These are phyloP conservation scores for Scytalidium lignicola DNA, from an alignment of 2,329 filamentous ascomycete genomes.

Conservation along the genomic window DNA sequence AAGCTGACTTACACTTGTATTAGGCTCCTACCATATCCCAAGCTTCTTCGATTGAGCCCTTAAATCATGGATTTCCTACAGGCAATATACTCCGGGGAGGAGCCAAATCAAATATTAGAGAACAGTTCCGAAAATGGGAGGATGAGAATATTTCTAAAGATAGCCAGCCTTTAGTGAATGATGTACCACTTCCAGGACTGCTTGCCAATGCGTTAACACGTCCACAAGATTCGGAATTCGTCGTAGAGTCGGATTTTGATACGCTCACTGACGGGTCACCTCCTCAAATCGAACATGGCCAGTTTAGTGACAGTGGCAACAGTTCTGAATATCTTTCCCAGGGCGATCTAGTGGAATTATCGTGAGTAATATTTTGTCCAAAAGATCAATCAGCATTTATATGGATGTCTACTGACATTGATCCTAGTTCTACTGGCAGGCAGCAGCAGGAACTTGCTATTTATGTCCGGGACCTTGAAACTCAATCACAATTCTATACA, in stretches of 20 bases:
- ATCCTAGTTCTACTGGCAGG: slow-evolving; percentile 10
- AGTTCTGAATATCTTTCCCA: slow-evolving; percentile 24
- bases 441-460: slow-evolving; percentile 36
- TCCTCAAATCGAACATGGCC: slow-evolving; percentile 32
- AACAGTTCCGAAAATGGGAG: slow-evolving; percentile 38
- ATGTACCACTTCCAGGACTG: slow-evolving; percentile 2
- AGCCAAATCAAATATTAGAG: slow-evolving; percentile 23
- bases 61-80: not conserved
- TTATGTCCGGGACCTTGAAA: slow-evolving; percentile 37
- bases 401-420: slow-evolving; percentile 5
- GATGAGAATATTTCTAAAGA: slow-evolving; percentile 27
- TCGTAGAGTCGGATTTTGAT: not conserved
- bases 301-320: slow-evolving; percentile 40
- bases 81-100: not conserved
- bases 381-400: not conserved
- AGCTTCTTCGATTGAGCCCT: not conserved
- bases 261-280: not conserved
- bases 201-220: slow-evolving; percentile 10
- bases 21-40: not conserved
- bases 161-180: not conserved
- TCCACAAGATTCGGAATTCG: not conserved
- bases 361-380: slow-evolving; percentile 12
- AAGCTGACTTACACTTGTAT: not conserved
- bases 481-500: slow-evolving; percentile 41
- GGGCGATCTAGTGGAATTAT: slow-evolving; percentile 29